phyloP scores from a whole-genome alignment of 2,329 filamentous ascomycete genomes.

The Orbilia ellipsospora region DNA sequence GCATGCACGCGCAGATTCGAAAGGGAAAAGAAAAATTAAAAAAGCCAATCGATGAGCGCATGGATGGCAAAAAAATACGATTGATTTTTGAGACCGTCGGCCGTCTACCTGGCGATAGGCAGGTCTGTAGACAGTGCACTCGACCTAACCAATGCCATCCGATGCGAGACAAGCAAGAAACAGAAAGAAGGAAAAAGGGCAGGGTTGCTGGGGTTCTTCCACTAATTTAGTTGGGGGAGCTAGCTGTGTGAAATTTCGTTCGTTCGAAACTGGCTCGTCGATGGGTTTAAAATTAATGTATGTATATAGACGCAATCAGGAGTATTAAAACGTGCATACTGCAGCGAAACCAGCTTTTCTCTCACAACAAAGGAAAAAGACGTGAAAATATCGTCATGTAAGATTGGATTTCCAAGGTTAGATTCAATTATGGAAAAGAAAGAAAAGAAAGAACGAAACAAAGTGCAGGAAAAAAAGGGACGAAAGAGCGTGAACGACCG shows the following conservation, averaged over 20 bases:
- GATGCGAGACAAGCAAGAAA: conserved; percentile 4
- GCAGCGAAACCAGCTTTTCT: conserved; percentile 18
- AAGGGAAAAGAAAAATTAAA: conserved; percentile 6
- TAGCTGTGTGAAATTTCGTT: too few relatives aligned
- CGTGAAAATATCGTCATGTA: too few relatives aligned
- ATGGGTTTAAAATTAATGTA: neutral
- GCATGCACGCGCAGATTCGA: neutral
- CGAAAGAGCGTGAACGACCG: neutral
- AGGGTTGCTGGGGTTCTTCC: too few relatives aligned
- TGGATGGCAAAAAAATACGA: conserved; percentile 11
- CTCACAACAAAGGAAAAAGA: too few relatives aligned
- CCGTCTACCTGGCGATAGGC: conserved; percentile 1
- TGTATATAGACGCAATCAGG: conserved; percentile 39
- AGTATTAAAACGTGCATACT: conserved; percentile 25
- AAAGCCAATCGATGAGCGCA: neutral
- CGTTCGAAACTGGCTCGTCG: conserved; percentile 20
- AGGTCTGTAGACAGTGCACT: neutral
- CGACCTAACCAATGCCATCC: neutral
- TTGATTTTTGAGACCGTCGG: neutral
- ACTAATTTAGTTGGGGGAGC: conserved; percentile 1
- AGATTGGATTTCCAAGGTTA: too few relatives aligned
- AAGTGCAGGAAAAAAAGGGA: neutral
- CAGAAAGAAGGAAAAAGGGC: neutral
- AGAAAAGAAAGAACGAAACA: too few relatives aligned
- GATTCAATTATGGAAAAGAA: too few relatives aligned